Evolutionary conservation across 495 filamentous ascomycete species (phyloP).

Genomic region (Usnea hakonensis): DNA sequence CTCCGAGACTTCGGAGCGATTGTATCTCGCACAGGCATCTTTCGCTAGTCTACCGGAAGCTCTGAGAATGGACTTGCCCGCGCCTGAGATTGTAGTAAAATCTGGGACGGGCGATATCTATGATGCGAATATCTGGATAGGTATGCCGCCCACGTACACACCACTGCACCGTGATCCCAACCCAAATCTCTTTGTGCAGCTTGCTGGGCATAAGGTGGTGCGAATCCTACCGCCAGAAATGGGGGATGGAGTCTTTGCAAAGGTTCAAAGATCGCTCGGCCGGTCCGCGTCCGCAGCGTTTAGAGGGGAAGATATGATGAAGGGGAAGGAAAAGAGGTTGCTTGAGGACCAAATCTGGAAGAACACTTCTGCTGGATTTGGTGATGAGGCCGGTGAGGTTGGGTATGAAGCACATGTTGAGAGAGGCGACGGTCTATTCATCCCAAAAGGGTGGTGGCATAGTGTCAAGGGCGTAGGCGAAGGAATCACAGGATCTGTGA

Average conservation of each 20-base stretch:
- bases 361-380: slow-evolving; percentile 15
- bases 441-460: slow-evolving; percentile 96
- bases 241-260: slow-evolving; percentile 54
- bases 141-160: slow-evolving; percentile 75
- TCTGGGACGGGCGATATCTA: slow-evolving; percentile 73
- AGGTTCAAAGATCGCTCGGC: slow-evolving; percentile 44
- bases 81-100: slow-evolving; percentile 52
- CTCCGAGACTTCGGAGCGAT: slow-evolving; percentile 27
- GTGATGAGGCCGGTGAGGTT: slow-evolving; percentile 23
- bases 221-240: slow-evolving; percentile 56
- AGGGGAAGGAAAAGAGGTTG: slow-evolving; percentile 55
- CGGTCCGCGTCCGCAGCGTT: slow-evolving; percentile 46
- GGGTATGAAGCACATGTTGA: slow-evolving; percentile 53
- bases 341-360: slow-evolving; percentile 69
- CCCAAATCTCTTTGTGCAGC: slow-evolving; percentile 83
- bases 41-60: slow-evolving; percentile 54
- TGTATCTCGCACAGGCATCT: slow-evolving; percentile 83
- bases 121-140: slow-evolving; percentile 79
- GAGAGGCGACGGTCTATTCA: slow-evolving; percentile 70
- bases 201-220: slow-evolving; percentile 65
- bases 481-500: slow-evolving; percentile 63
- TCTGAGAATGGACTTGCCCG: slow-evolving; percentile 59
- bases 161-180: slow-evolving; percentile 91
- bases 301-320: slow-evolving; percentile 90
- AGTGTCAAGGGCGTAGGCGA: slow-evolving; percentile 67